Percentiles rank a stretch among this genome's conserved stretches.
phyloP scores from a whole-genome alignment of 768 basidiomycete species.

The Suillus hirtellus region DNA sequence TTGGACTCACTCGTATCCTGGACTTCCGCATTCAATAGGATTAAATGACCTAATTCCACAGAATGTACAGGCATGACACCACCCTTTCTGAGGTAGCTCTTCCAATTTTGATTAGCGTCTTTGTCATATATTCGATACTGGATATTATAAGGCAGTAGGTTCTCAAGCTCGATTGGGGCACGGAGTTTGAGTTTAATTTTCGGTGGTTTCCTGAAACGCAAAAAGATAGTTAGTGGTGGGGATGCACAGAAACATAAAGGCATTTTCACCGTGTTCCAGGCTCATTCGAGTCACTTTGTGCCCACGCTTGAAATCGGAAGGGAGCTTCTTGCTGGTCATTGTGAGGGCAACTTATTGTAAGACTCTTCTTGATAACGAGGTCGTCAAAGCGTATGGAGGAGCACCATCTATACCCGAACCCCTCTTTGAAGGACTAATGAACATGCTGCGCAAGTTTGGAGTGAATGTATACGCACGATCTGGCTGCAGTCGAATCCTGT shows the following conservation, averaged over 20 bases:
- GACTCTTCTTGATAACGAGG: conserved; percentile 62
- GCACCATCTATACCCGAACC: conserved; percentile 96
- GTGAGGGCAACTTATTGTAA: conserved; percentile 86
- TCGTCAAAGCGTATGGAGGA: conserved; percentile 88
- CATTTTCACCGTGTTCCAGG: conserved; percentile 50
- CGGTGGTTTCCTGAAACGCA: conserved; percentile 67
- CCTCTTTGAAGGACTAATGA: conserved; percentile 52
- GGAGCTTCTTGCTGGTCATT: conserved; percentile 78
- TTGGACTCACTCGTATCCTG: conserved; percentile 79
- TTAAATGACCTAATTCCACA: conserved; percentile 86
- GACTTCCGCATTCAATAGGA: conserved; percentile 85
- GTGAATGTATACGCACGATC: conserved; percentile 64
- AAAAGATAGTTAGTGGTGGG: conserved; percentile 2
- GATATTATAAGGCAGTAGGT: conserved; percentile 89
- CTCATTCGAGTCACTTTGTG: conserved; percentile 69
- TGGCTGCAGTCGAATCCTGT: conserved; percentile 84
- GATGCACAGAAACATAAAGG: not conserved
- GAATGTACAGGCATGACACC: conserved; percentile 97
- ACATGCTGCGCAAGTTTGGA: not conserved
- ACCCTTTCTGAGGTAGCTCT: conserved; percentile 88
- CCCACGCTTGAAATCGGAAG: conserved; percentile 94
- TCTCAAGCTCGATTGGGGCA: conserved; percentile 94
- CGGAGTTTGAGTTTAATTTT: conserved; percentile 83
- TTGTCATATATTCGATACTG: conserved; percentile 98
- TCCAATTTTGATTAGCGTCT: conserved; percentile 91